Evolutionary conservation across 768 basidiomycete genomes (phyloP).

Genomic region (Xanthoconium purpureum): DNA sequence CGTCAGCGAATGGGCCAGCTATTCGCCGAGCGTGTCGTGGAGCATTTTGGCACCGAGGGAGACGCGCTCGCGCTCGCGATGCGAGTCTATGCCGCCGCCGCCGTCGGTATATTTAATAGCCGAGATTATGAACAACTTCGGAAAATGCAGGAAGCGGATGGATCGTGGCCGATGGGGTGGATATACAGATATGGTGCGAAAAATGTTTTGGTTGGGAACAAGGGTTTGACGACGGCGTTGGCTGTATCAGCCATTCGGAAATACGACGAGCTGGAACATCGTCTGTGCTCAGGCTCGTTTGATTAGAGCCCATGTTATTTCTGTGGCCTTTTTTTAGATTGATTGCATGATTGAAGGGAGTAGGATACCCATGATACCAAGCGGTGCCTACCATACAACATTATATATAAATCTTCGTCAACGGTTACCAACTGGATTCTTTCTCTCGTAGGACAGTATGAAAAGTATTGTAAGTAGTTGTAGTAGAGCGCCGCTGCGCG

Average conservation of each 20-base stretch:
- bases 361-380: too few species aligned
- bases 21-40: conserved; percentile 14
- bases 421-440: too few species aligned
- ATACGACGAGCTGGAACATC: conserved; percentile 11
- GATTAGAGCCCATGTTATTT: conserved; percentile 12
- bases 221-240: conserved; percentile 21
- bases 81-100: conserved; percentile 13
- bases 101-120: conserved; percentile 8
- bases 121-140: conserved; percentile 16
- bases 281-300: conserved; percentile 10
- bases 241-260: conserved; percentile 15
- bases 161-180: conserved; percentile 24
- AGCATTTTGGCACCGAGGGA: conserved; percentile 16
- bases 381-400: too few species aligned
- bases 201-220: conserved; percentile 12
- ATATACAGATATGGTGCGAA: conserved; percentile 9
- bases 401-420: too few species aligned
- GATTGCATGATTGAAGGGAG: too few species aligned
- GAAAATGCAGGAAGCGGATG: conserved; percentile 18
- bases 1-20: conserved; percentile 11
- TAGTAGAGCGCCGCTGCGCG: too few species aligned
- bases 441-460: too few species aligned
- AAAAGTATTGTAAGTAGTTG: too few species aligned
- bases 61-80: conserved; percentile 20
- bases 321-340: too few species aligned